Percentiles rank a stretch among this genome's conserved stretches.
These are phyloP conservation scores for Hyphopichia buzzinii DNA, from an alignment of 1,139 yeast genomes.

Conservation along the genomic window DNA sequence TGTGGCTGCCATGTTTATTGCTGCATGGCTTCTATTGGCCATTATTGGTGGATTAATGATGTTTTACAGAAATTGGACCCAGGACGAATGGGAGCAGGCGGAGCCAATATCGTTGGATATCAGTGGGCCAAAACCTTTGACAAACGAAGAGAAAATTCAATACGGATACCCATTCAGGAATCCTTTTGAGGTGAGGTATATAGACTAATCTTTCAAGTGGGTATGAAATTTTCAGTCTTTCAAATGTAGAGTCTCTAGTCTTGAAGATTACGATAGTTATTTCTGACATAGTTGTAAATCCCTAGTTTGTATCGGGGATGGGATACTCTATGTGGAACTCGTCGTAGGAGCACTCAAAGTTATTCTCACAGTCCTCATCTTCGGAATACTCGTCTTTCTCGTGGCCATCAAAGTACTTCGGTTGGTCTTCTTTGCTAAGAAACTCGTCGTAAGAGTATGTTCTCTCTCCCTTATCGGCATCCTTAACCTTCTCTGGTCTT, in stretches of 20 bases:
- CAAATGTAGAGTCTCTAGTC: too few relatives aligned
- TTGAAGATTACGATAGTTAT: neutral
- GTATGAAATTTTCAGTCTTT: too few relatives aligned
- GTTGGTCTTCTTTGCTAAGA: constrained; percentile 35
- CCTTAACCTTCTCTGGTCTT: neutral
- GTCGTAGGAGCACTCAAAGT: constrained; percentile 37
- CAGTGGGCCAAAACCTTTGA: constrained; percentile 31
- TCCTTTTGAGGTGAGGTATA: constrained; percentile 10
- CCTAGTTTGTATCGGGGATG: neutral
- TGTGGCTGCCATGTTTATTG: constrained; percentile 42
- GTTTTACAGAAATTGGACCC: constrained; percentile 3
- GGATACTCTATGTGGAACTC: constrained; percentile 18
- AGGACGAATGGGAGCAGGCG: neutral
- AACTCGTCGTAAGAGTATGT: constrained; percentile 34
- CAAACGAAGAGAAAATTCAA: constrained; percentile 21
- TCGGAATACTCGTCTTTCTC: constrained; percentile 33
- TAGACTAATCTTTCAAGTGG: too few relatives aligned
- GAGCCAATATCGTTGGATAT: constrained; percentile 12
- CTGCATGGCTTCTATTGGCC: constrained; percentile 48
- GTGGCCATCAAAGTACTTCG: constrained; percentile 37
- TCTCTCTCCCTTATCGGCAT: neutral
- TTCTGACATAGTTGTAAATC: neutral
- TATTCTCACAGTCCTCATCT: constrained; percentile 33
- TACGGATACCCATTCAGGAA: constrained; percentile 33
- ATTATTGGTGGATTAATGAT: constrained; percentile 33